Evolutionary conservation across 306 rosid genomes (phyloP), one percentile per base, ranked within the genome.

Genomic region (Sophora flavescens): DNA sequence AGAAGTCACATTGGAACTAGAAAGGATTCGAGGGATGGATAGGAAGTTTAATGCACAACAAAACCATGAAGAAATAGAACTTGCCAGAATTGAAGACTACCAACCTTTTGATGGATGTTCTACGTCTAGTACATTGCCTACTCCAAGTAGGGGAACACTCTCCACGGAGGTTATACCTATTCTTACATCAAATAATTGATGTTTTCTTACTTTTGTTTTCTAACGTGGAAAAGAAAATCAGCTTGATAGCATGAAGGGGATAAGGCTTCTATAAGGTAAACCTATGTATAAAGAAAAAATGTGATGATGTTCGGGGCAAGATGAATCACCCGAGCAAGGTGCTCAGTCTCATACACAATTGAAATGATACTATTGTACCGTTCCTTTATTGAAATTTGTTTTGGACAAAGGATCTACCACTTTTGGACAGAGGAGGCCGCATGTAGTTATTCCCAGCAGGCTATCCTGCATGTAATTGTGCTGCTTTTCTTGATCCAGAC

Each of bases 1-100:
- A 56, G 87, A 87, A 65, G 86, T 88, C 0, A 56, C 79, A 6
- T 6, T 71, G 13, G 87, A 80, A n/a, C 58, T 87, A 8, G 86
- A 84, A 51, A 13, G 69, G 12, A 73, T 79, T 6, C 70, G 45
- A 5, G 66, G 52, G 16, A 28, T 53, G 38, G 76, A 44, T 6
- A 61, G 26, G 41, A 50, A 18, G 3, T 14, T 17, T 13, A 4
- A 15, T 6, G 13, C 22, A 35, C 64, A 62, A 1, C 61, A 67
- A 30, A 8, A 17, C 7, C 65, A 8, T 8, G 85, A 82, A 22
- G 86, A 68, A 51, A 12, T 45, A 30, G 72, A 78, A 4, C 22
- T 14, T 26, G 63, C 4, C 4, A 16, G 30, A 33, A 47, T 53
- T 45, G 70, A 61, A 59, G 73, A 44, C 42, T 6, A 0, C 12